phyloP scores from a whole-genome alignment of 768 basidiomycete species.

The Psilocybe cyanescens region DNA sequence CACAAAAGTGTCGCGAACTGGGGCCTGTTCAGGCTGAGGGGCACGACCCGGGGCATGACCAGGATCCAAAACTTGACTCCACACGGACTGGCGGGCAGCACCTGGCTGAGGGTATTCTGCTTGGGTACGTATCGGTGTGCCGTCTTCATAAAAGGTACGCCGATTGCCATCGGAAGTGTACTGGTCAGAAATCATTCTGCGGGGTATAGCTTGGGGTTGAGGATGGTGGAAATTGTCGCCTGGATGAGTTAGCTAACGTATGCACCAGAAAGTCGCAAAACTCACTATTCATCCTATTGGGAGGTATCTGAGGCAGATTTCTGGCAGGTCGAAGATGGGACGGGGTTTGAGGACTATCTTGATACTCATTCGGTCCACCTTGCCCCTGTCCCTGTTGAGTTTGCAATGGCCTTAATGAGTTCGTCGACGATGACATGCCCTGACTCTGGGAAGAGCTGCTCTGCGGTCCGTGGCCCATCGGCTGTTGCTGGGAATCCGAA shows the following conservation, averaged over 20 bases:
- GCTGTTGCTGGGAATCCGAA: conserved; percentile 29
- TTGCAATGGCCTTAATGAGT: conserved; percentile 31
- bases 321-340: conserved; percentile 61
- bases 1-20: conserved; percentile 62
- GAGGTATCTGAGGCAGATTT: conserved; percentile 68
- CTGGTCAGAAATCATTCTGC: conserved; percentile 58
- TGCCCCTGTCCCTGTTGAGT: conserved; percentile 19
- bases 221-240: conserved; percentile 51
- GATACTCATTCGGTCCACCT: conserved; percentile 23
- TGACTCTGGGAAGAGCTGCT: conserved; percentile 19
- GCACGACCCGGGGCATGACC: conserved; percentile 49
- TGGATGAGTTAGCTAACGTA: conserved; percentile 23
- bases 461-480: conserved; percentile 15
- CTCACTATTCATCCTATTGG: conserved; percentile 47
- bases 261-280: conserved; percentile 21
- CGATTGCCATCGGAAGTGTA: conserved; percentile 46
- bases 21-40: conserved; percentile 39
- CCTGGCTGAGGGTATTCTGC: conserved; percentile 57
- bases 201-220: conserved; percentile 37
- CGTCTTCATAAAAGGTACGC: conserved; percentile 63
- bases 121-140: conserved; percentile 54
- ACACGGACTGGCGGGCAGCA: conserved; percentile 70
- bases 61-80: conserved; percentile 89
- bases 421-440: conserved; percentile 13
- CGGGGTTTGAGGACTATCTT: conserved; percentile 34